A percentile compares a stretch with the other conserved stretches of the same genome.
Evolutionary conservation across 75 land plant species (phyloP).

Genomic region (Sequoia sempervirens): DNA sequence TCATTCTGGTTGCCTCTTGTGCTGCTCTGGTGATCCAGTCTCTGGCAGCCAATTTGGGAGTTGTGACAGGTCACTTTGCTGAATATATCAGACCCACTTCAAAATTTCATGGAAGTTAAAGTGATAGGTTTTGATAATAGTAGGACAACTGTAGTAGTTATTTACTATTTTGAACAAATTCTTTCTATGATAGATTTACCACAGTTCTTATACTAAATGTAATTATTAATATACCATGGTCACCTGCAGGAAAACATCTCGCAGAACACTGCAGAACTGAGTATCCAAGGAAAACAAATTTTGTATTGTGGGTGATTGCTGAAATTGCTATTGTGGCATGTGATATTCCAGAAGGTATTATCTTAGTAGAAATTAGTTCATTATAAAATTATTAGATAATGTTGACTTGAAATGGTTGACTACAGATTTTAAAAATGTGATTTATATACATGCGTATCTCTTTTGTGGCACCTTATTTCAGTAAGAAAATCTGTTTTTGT

Average conservation of each 20-base stretch:
- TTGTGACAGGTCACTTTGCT: slow-evolving; percentile 54
- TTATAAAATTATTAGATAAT: neutral
- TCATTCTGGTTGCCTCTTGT: slow-evolving; percentile 56
- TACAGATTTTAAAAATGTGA: neutral
- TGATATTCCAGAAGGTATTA: slow-evolving; percentile 83
- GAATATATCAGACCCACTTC: neutral
- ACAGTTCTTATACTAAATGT: neutral
- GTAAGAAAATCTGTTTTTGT: neutral
- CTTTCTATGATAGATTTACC: neutral
- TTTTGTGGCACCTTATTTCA: neutral
- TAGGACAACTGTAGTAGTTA: neutral
- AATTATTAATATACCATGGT: neutral
- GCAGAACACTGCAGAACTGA: slow-evolving; percentile 78
- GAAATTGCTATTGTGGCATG: slow-evolving; percentile 74
- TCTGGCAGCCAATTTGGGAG: slow-evolving; percentile 71
- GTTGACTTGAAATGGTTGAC: neutral
- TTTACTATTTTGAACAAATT: neutral
- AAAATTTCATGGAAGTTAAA: neutral
- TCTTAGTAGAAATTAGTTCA: neutral
- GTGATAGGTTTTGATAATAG: neutral
- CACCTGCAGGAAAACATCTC: slow-evolving; percentile 63
- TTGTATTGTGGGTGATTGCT: slow-evolving; percentile 68
- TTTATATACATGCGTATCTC: neutral
- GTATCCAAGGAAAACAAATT: slow-evolving; percentile 46
- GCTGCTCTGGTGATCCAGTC: slow-evolving; percentile 73